Conservation (phyloP, 2,329 filamentous ascomycete species). For the Akanthomyces lecanii region DNA sequence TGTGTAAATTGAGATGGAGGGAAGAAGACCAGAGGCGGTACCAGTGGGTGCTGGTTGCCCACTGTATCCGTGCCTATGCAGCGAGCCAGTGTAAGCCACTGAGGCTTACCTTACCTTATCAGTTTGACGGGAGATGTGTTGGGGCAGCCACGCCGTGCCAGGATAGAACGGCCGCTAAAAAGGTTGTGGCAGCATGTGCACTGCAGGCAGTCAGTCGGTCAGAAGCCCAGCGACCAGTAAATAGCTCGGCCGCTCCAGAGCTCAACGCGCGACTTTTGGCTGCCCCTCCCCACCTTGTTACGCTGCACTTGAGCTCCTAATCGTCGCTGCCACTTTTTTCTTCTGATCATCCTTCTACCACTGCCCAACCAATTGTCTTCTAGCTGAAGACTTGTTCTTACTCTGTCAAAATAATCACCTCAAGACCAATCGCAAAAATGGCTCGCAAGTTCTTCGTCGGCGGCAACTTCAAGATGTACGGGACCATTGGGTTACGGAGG, state of each 20-base stretch:
- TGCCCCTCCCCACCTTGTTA: constrained; percentile 9
- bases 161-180: too few relatives aligned
- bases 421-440: constrained; percentile 57
- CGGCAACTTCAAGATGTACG: constrained; percentile 99
- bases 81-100: too few relatives aligned
- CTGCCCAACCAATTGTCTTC: not conserved
- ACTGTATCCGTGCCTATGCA: too few relatives aligned
- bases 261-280: constrained; percentile 16
- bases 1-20: too few relatives aligned
- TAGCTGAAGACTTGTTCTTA: not conserved
- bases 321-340: not conserved
- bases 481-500: constrained; percentile 21
- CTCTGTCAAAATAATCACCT: constrained; percentile 4
- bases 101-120: too few relatives aligned
- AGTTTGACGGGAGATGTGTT: too few relatives aligned
- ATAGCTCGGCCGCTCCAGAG: not conserved
- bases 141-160: too few relatives aligned
- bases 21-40: too few relatives aligned
- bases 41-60: too few relatives aligned
- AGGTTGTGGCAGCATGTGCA: not conserved
- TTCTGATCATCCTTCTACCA: not conserved
- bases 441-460: constrained; percentile 95
- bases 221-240: not conserved
- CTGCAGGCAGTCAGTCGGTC: not conserved
- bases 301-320: not conserved